Evolutionary conservation across 257 asterid genomes (phyloP), one percentile per base, ranked within the genome.

Genomic region (Solanum pimpinellifolium): DNA sequence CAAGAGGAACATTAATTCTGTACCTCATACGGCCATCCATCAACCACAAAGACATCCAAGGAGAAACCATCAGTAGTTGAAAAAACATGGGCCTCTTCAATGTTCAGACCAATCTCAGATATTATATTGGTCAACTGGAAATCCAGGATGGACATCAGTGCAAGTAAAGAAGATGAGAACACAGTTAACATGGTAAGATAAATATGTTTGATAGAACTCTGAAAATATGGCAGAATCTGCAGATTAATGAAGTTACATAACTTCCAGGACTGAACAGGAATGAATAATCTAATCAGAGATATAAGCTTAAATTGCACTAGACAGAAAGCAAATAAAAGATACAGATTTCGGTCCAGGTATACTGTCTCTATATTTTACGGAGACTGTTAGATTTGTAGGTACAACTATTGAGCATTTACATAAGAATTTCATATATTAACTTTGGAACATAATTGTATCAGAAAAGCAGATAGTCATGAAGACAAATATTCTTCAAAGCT

Each of bases 81-180:
- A 87, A 92, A 92, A 65, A 91, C 93, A 92, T 92, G 92, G 39
- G 94, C 94, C 80, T 92, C 94, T 89, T 91, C 93, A 90, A 92
- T 92, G 91, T 92, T 91, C 86, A 92, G 87, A 29, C 93, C 94
- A 88, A 92, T 87, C 88, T 92, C 94, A 69, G 93, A 90, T 47
- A 92, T 91, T 83, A 92, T 81, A 62, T 88, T 86, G 80, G 94
- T 92, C 90, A 92, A 88, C 94, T 92, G 90, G 78, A 88, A 29
- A 88, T 25, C 15, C 66, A 56, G 69, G 85, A 81, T 49, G 65
- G 69, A 81, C 25, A 35, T 49, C 46, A 81, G 31, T 29, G 42
- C 9, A 29, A 78, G 21, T 21, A 47, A 47, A 81, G 29, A 81
- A 49, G 69, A 47, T 31, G 52, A 49, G 70, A 47, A 20, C 29